Base-by-base conservation (phyloP, 192 early-diverging fungal species). In the Entomortierella beljakovae region DNA sequence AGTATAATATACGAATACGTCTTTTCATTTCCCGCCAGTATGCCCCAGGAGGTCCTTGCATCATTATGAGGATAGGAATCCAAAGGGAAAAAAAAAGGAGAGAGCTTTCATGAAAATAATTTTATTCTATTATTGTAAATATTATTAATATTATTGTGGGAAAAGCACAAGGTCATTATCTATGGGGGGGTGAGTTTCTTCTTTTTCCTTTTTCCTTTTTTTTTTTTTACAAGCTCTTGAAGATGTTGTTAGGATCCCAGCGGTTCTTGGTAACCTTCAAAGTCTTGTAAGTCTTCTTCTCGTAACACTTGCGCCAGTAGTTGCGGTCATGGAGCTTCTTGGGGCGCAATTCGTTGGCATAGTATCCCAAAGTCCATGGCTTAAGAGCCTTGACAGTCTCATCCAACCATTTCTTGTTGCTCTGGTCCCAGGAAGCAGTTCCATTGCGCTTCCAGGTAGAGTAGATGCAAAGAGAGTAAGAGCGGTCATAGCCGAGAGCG, bases 381-480 rank as follows among this genome's bases (percentile, higher is more conserved):
- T 79, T 79, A 40, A 79, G 46, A 16, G 56, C 62, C 49, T 79
- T 79, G 46, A 79, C 56, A 43, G 75, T 79, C 75, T 79, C 75
- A 18, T 79, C 75, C 61, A 70, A 64, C 75, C 75, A 79, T 5
- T 31, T 56, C 67, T 70, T 79, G 67, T 79, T 79, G 31, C 49
- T 18, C 22, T 57, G 31, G 46, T 79, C 75, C 75, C 75, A 79
- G 2, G 66, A 31, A n/a, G 67, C 67, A 31, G 67, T 70, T 5
- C 75, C 75, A 42, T 79, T 79, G 28, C 75, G 75, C 61, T 79
- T 79, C 75, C 75, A 79, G 57, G 67, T 65, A 20, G 75, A 79
- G 67, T 79, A 79, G 29, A 79, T 60, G 38, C 67, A 69, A 28
- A 79, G 54, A 0, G 75, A 69, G 68, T 79, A 79, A 1, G 75